phyloP scores from a whole-genome alignment of 345 rosid species.

The Limnanthes douglasii region DNA sequence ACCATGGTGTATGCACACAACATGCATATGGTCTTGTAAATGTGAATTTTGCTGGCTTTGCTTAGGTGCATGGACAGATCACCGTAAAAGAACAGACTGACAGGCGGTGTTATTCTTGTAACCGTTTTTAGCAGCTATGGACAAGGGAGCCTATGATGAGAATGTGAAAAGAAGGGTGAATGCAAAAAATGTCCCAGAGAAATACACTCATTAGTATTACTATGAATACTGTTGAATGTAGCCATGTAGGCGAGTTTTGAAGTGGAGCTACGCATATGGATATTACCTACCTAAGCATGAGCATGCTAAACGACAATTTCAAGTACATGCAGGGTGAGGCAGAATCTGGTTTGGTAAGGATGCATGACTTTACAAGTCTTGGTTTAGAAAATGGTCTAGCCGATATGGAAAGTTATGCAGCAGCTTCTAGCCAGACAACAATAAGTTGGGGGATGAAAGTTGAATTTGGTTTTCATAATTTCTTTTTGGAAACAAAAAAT shows the following conservation, averaged over 20 bases:
- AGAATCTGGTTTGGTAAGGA: constrained; percentile 18
- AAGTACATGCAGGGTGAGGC: constrained; percentile 81
- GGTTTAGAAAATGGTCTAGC: constrained; percentile 60
- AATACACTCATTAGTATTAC: constrained; percentile 31
- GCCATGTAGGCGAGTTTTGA: constrained; percentile 78
- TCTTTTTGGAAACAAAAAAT: too few relatives aligned
- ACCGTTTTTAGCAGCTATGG: too few relatives aligned
- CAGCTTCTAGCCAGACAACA: constrained; percentile 52
- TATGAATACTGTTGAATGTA: constrained; percentile 82
- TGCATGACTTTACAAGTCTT: constrained; percentile 10
- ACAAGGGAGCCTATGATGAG: too few relatives aligned
- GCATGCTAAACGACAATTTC: constrained; percentile 45
- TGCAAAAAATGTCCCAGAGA: constrained; percentile 17
- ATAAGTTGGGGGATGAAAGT: too few relatives aligned
- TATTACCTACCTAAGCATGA: constrained; percentile 55
- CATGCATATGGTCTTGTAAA: too few relatives aligned
- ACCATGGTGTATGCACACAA: too few relatives aligned
- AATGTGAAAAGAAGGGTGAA: constrained; percentile 18
- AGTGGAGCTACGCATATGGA: constrained; percentile 93
- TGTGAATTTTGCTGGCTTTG: too few relatives aligned
- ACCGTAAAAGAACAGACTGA: too few relatives aligned
- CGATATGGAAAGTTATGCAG: constrained; percentile 50
- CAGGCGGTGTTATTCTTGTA: too few relatives aligned
- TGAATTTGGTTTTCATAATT: too few relatives aligned
- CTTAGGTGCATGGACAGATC: too few relatives aligned